Base-by-base conservation (phyloP, 805 yeast genomes). In the Dipodascus geniculatus region DNA sequence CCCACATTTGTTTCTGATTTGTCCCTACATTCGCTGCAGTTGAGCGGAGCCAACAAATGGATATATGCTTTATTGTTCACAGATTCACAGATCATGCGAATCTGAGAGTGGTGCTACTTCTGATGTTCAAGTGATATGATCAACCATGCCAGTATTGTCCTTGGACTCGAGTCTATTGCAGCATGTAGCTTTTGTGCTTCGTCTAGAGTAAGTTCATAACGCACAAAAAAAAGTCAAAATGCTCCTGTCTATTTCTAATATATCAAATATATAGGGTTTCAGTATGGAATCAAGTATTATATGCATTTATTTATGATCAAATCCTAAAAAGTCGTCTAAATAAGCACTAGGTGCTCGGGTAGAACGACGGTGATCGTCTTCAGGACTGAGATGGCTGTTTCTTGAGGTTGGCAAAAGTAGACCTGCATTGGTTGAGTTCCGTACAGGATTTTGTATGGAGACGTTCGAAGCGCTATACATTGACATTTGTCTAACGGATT, bases 291-390 rank as follows among this genome's bases (percentile, higher is more conserved):
- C 19, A 3, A 38, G 14, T 3, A 6, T 38, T 9, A 9, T 38
- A 38, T 38, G 44, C 44, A 38, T 47, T 20, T 47, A 47, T 22
- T 55, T 55, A 20, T 55, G 55, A 49, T 55, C 58, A 35, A 55
- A 60, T 14, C 59, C 64, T n/a, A 70, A 57, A 42, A 70, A 60
- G 48, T 68, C 71, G 52, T 70, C 71, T 44, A 70, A 61, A 51
- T 63, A 70, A 4, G 68, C 65, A 49, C 69, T 65, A 8, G 74
- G 73, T 17, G 71, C 70, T 2, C 73, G 60, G 54, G 56, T 60
- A 9, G 56, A 53, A 2, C 51, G 53, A 33, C 38, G 53, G 22
- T 53, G 51, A 38, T 48, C 22, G 35, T 51, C 52, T 48, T 47
- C 19, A 48, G 56, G 22, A 53, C 52, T 57, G 48, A 50, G 53